Conservation (phyloP, 768 basidiomycete genomes). For the Suillus placidus region DNA sequence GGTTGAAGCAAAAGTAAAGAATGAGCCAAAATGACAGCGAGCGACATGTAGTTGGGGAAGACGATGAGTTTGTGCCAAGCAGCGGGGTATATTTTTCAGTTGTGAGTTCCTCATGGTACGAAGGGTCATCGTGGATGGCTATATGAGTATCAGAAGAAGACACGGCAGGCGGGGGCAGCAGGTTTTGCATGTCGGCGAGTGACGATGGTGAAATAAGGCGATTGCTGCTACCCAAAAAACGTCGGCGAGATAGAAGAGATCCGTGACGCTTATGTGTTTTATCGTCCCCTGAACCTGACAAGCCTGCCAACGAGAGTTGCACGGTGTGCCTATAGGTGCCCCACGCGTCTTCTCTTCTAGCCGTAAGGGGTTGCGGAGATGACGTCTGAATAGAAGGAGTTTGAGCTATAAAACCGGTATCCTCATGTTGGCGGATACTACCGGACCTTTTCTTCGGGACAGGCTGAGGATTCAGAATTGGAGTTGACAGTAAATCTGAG, state of each 20-base stretch:
- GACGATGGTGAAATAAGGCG: neutral
- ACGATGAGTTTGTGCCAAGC: neutral
- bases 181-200: neutral
- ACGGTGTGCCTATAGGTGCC: neutral
- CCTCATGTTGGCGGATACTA: neutral
- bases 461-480: neutral
- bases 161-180: constrained; percentile 1
- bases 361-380: neutral
- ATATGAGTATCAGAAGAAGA: constrained; percentile 18
- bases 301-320: neutral
- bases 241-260: neutral
- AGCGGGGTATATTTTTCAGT: neutral
- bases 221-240: neutral
- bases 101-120: neutral
- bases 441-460: neutral
- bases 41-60: constrained; percentile 19
- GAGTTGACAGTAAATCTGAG: neutral
- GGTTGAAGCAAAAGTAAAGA: constrained; percentile 90
- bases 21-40: constrained; percentile 62
- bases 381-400: neutral
- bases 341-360: neutral
- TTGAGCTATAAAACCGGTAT: neutral
- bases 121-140: neutral
- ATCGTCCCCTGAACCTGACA: neutral
- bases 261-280: neutral